Conservation (phyloP, 495 filamentous ascomycete species). For the Penicillium nucicola region DNA sequence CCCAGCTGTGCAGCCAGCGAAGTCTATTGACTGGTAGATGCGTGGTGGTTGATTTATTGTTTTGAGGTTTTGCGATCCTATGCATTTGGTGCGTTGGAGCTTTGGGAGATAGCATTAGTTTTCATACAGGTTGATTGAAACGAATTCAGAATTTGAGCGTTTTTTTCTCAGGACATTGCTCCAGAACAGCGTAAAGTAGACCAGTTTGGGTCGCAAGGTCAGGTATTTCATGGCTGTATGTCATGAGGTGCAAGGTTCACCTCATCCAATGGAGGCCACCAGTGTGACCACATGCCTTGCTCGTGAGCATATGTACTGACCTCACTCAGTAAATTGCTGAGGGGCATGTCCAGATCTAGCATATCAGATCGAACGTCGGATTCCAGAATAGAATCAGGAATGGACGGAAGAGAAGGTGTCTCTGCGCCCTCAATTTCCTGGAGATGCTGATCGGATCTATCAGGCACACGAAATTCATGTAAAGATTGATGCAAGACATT, state of each 20-base stretch:
- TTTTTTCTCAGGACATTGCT: not conserved
- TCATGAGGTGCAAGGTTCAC: not conserved
- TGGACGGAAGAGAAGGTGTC: not conserved
- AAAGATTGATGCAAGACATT: constrained; percentile 19
- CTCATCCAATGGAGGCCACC: constrained; percentile 12
- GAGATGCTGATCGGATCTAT: constrained; percentile 17
- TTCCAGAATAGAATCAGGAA: not conserved
- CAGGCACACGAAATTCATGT: constrained; percentile 21
- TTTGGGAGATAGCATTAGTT: not conserved
- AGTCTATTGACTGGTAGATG: constrained; percentile 67
- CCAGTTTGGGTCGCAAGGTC: too few species aligned
- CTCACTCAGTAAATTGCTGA: constrained; percentile 13
- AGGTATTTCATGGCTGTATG: too few species aligned
- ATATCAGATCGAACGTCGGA: constrained; percentile 5
- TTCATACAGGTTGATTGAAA: too few species aligned
- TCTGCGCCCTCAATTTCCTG: constrained; percentile 21
- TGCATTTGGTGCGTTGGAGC: not conserved
- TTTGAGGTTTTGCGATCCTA: not conserved
- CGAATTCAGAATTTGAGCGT: not conserved
- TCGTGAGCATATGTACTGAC: constrained; percentile 13
- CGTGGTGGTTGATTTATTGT: not conserved
- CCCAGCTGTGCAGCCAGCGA: constrained; percentile 39
- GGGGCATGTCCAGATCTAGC: constrained; percentile 10
- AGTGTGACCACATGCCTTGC: constrained; percentile 17
- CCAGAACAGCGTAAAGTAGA: too few species aligned